These are phyloP conservation scores for Mentha longifolia DNA, from an alignment of 257 asterid species.

Conservation along the genomic window DNA sequence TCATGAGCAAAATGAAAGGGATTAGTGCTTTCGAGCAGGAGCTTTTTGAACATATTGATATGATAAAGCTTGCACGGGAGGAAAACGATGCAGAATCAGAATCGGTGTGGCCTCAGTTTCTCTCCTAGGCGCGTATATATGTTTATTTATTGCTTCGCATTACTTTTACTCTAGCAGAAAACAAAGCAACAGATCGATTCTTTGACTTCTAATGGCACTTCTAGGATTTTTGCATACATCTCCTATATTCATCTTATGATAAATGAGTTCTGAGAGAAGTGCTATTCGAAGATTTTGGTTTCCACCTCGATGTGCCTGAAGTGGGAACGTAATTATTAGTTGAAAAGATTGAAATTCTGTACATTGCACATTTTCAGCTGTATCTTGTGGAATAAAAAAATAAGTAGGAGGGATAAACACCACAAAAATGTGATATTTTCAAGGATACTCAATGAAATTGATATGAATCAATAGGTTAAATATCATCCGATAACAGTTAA, in stretches of 20 bases:
- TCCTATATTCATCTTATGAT: constrained; percentile 1
- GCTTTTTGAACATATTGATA: constrained; percentile 85
- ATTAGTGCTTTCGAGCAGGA: constrained; percentile 77
- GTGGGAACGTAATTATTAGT: background rate
- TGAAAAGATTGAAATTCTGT: background rate
- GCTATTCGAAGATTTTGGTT: constrained; percentile 16
- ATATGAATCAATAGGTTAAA: background rate
- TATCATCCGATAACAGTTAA: background rate
- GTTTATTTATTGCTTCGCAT: constrained; percentile 27
- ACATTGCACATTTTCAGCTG: background rate
- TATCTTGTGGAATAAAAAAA: background rate
- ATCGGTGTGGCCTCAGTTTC: constrained; percentile 63
- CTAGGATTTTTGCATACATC: constrained; percentile 4
- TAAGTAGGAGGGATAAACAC: constrained; percentile 3
- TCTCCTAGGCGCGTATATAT: constrained; percentile 53
- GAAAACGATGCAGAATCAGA: constrained; percentile 82
- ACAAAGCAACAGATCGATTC: constrained; percentile 10
- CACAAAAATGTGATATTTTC: background rate
- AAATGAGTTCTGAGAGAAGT: background rate
- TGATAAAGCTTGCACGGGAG: constrained; percentile 94
- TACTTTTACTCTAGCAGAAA: constrained; percentile 28
- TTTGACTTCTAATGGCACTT: constrained; percentile 21
- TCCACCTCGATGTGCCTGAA: constrained; percentile 17
- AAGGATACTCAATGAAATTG: background rate
- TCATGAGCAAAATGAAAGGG: constrained; percentile 74